phyloP scores from a whole-genome alignment of 768 basidiomycete genomes.

The Pholiota conissans region DNA sequence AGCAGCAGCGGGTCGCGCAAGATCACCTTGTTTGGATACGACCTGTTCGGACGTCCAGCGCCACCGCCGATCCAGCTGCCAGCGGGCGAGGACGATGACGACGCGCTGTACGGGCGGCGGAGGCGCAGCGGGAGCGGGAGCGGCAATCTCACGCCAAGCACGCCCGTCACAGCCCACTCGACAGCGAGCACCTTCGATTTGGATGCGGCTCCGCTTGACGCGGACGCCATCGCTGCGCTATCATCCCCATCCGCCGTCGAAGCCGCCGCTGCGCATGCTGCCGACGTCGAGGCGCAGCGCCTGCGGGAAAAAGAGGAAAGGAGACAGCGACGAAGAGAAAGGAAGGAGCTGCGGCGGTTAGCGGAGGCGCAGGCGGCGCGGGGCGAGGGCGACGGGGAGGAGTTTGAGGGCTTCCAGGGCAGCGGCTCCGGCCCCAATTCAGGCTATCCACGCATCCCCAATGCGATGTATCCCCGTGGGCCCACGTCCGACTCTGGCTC shows the following conservation, averaged over 20 bases:
- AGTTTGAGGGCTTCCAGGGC: conserved; percentile 72
- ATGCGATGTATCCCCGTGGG: conserved; percentile 8
- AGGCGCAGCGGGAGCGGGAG: neutral
- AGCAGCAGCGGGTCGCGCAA: conserved; percentile 10
- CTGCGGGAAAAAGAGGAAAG: conserved; percentile 52
- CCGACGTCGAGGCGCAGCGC: conserved; percentile 38
- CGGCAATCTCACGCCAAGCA: conserved; percentile 2
- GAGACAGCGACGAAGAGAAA: conserved; percentile 42
- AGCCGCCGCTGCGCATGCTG: conserved; percentile 26
- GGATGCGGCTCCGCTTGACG: conserved; percentile 67
- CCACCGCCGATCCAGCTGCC: conserved; percentile 54
- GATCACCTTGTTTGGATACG: conserved; percentile 65
- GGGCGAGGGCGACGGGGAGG: conserved; percentile 29
- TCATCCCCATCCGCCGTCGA: conserved; percentile 40
- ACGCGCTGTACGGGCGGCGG: conserved; percentile 20
- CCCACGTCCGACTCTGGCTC: conserved; percentile 17
- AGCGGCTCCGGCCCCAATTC: conserved; percentile 29
- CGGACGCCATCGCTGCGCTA: conserved; percentile 52
- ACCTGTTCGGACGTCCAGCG: conserved; percentile 55
- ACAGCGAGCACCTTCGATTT: conserved; percentile 55
- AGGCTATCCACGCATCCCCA: conserved; percentile 19
- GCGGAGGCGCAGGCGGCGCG: conserved; percentile 37
- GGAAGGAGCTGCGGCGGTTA: conserved; percentile 42
- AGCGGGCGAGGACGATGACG: conserved; percentile 45
- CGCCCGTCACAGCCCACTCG: conserved; percentile 19